These are phyloP conservation scores for Aquilaria malaccensis DNA, from an alignment of 345 rosid genomes.

Conservation along the genomic window DNA sequence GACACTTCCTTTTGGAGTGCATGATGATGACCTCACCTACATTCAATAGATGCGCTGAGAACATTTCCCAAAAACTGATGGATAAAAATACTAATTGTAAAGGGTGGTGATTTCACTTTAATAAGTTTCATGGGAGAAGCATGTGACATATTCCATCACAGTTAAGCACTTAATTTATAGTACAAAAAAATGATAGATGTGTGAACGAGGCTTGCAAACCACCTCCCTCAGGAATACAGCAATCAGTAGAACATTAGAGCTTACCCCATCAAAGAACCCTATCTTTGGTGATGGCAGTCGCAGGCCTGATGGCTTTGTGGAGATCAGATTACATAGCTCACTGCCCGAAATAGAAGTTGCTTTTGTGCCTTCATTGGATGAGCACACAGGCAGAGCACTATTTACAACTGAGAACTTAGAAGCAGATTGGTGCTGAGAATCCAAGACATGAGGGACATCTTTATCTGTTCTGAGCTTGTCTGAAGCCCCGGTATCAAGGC, in stretches of 20 bases:
- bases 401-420: constrained; percentile 24
- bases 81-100: neutral
- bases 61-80: constrained; percentile 12
- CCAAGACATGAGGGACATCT: constrained; percentile 24
- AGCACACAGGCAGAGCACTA: constrained; percentile 22
- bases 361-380: constrained; percentile 22
- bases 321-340: constrained; percentile 24
- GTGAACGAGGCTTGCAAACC: neutral
- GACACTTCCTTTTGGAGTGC: constrained; percentile 39
- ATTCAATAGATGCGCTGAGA: constrained; percentile 15
- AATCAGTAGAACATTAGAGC: constrained; percentile 26
- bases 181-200: no score
- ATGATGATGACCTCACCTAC: constrained; percentile 45
- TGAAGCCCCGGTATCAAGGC: constrained; percentile 32
- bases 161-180: no score
- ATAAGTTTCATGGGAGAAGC: constrained; percentile 9
- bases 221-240: neutral
- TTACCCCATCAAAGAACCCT: constrained; percentile 96
- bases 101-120: constrained; percentile 6
- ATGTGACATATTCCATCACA: no score
- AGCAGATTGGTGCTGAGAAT: constrained; percentile 21
- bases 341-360: constrained; percentile 29
- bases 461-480: constrained; percentile 13
- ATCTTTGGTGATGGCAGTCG: constrained; percentile 91
- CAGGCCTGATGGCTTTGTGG: constrained; percentile 72